Base-by-base conservation (phyloP, 176 grass and related monocot genomes). In the Avena sativa region DNA sequence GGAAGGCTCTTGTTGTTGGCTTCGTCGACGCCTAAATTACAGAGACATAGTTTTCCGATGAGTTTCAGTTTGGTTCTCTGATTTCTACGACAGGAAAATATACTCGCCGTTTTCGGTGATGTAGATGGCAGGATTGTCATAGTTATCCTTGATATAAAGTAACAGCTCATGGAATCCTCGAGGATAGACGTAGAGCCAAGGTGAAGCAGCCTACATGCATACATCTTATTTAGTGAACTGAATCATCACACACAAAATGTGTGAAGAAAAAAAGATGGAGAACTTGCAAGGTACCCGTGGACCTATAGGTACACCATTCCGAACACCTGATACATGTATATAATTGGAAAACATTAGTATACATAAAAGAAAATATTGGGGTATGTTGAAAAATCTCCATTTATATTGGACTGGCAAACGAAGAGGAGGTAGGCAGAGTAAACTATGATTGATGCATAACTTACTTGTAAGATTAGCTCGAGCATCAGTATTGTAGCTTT, bases 21-120 rank as follows among this genome's bases (percentile, higher is more conserved):
- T 69, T 93, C 91, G 34, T 90, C 91, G 0, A 88, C 76, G 0
- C 88, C 46, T 57, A 5, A 47, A 4, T 1, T 48, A 1, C 1
- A 32, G 13, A 2, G 69, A 59, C 5, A 51, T 1, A 11, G 0
- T 38, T n/a, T 82, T 70, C 48, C 26, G n/a, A 23, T 43, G 72
- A 40, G 40, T 43, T 43, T 43, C 40, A 6, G 43, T 16, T 20
- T 4, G 0, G 2, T 68, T 86, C 91, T 3, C 9, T 6, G 5
- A 4, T 3, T 52, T 44, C 6, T 92, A 48, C 2, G 46, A 48
- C 26, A 2, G 20, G 9, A 10, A 56, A 16, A 19, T 26, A 12
- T 58, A 40, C 7, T 76, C 75, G 84, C 93, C 88, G 5, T 95
- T 95, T 88, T 93, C 91, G 30, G 91, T 90, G n/a, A 93, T 83